Evolutionary conservation across 768 basidiomycete species (phyloP).

Genomic region (Podaxis sp.): DNA sequence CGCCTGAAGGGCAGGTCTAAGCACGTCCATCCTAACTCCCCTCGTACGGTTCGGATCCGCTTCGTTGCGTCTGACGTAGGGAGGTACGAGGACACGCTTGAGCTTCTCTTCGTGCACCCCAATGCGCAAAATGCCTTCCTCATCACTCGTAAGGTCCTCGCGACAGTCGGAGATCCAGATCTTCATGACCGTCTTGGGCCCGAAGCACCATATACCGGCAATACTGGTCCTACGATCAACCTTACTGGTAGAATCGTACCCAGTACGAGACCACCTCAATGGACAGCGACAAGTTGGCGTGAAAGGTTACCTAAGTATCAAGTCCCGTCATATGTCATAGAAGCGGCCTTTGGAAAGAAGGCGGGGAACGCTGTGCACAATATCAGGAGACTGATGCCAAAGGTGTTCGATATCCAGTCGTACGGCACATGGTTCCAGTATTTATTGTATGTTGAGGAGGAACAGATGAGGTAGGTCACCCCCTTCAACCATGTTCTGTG

Average conservation of each 20-base stretch:
- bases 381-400: conserved; percentile 36
- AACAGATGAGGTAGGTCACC: conserved; percentile 40
- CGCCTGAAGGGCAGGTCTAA: conserved; percentile 30
- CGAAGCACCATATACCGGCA: conserved; percentile 40
- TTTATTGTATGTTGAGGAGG: conserved; percentile 51
- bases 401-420: conserved; percentile 32
- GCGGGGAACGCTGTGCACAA: conserved; percentile 17
- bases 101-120: conserved; percentile 43
- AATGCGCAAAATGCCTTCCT: conserved; percentile 37
- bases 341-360: conserved; percentile 29
- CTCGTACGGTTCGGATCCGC: conserved; percentile 28
- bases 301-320: conserved; percentile 31
- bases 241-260: conserved; percentile 32
- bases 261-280: conserved; percentile 37
- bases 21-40: conserved; percentile 23
- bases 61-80: conserved; percentile 41
- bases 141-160: conserved; percentile 45
- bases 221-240: conserved; percentile 24
- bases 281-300: conserved; percentile 38
- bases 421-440: conserved; percentile 46
- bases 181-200: conserved; percentile 51
- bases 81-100: conserved; percentile 45
- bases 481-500: background rate
- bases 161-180: conserved; percentile 46
- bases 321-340: conserved; percentile 28